These are phyloP conservation scores for Morella rubra DNA, from an alignment of 306 rosid genomes.

Conservation along the genomic window DNA sequence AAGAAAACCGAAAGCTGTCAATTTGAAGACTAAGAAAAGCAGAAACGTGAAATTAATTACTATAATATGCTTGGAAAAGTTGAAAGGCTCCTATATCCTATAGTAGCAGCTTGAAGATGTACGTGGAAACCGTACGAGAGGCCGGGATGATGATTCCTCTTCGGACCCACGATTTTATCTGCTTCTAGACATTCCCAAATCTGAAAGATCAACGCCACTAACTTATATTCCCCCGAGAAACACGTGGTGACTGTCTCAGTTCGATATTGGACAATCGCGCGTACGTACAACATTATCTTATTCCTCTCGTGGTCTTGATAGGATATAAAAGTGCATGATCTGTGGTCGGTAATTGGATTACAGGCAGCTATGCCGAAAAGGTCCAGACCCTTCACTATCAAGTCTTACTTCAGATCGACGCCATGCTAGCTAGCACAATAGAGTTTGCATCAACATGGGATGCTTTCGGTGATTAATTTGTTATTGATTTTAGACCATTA, in stretches of 20 bases:
- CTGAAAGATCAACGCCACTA: too few relatives aligned
- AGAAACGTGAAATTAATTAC: neutral
- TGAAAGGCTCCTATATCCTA: neutral
- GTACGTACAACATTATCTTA: neutral
- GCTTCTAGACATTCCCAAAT: neutral
- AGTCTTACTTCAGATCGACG: neutral
- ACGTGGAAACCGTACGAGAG: slow-evolving; percentile 2
- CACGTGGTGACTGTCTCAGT: neutral
- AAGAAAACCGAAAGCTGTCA: neutral
- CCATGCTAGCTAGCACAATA: too few relatives aligned
- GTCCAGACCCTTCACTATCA: neutral
- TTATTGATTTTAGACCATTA: neutral
- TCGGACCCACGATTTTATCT: neutral
- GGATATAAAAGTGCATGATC: too few relatives aligned
- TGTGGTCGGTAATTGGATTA: too few relatives aligned
- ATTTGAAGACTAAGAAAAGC: neutral
- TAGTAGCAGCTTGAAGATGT: neutral
- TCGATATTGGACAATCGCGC: neutral
- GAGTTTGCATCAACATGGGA: too few relatives aligned
- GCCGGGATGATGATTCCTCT: neutral
- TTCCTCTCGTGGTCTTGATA: neutral
- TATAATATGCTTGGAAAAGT: neutral
- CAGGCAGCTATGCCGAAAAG: too few relatives aligned
- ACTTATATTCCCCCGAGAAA: neutral
- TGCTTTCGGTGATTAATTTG: neutral